Conservation (phyloP, 2,329 filamentous ascomycete species). For the Bipolaris gigantea region DNA sequence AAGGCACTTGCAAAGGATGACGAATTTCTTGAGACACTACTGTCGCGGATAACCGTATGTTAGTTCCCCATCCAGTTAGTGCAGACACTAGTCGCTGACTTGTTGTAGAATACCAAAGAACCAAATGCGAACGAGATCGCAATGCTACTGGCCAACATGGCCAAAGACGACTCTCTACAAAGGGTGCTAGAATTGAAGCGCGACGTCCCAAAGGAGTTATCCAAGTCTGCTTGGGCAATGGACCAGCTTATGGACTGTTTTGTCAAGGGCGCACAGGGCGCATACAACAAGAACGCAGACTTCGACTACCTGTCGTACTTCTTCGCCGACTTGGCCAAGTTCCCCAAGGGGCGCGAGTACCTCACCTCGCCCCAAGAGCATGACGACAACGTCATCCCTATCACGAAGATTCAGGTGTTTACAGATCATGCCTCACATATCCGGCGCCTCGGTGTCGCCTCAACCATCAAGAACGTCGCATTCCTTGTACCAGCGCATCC, state of each 20-base stretch:
- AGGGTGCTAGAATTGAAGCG: conserved; percentile 70
- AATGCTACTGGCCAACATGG: conserved; percentile 91
- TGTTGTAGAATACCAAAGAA: conserved; percentile 68
- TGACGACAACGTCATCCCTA: conserved; percentile 75
- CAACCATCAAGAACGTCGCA: conserved; percentile 89
- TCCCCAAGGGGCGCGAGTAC: conserved; percentile 72
- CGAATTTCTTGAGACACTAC: conserved; percentile 73
- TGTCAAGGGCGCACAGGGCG: conserved; percentile 82
- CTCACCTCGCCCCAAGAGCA: conserved; percentile 74
- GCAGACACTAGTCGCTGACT: conserved; percentile 10
- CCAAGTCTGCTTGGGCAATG: conserved; percentile 71
- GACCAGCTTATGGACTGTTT: conserved; percentile 96
- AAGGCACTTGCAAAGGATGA: conserved; percentile 75
- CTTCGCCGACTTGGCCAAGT: conserved; percentile 87
- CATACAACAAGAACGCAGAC: conserved; percentile 81
- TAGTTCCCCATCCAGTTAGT: conserved; percentile 42
- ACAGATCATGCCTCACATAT: conserved; percentile 86
- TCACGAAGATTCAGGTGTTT: conserved; percentile 91
- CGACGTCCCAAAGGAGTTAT: conserved; percentile 67
- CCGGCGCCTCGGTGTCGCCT: conserved; percentile 89
- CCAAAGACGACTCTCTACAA: conserved; percentile 75
- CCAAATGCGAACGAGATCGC: conserved; percentile 80
- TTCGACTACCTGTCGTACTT: conserved; percentile 94
- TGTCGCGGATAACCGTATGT: conserved; percentile 75
- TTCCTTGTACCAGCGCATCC: conserved; percentile 79